phyloP scores from a whole-genome alignment of 176 grass and related monocot genomes.

The Bolboschoenus planiculmis region DNA sequence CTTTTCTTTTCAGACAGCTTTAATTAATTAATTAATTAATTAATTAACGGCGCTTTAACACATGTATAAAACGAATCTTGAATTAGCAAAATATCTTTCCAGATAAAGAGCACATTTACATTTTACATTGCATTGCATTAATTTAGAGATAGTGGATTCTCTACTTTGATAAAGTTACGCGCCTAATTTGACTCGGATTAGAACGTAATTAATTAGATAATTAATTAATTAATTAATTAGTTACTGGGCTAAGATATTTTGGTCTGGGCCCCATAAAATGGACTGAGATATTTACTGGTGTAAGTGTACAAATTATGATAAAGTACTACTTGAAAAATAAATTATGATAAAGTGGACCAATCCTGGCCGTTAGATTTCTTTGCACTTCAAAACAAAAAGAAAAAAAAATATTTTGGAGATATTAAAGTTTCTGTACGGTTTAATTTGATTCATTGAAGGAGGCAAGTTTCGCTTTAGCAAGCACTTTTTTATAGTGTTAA shows the following conservation, averaged over 20 bases:
- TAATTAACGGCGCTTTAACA: background rate
- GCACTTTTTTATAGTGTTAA: background rate
- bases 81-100: background rate
- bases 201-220: background rate
- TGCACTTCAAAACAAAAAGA: background rate
- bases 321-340: background rate
- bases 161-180: constrained; percentile 10
- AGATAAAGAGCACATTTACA: background rate
- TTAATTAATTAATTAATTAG: constrained; percentile 14
- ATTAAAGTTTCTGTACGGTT: background rate
- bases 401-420: background rate
- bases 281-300: too few species aligned
- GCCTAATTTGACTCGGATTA: background rate
- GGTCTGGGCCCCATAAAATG: background rate
- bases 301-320: background rate
- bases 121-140: background rate
- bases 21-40: background rate
- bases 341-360: background rate
- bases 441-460: background rate
- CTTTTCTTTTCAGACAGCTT: background rate
- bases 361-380: background rate
- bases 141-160: constrained; percentile 7
- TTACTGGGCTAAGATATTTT: constrained; percentile 11
- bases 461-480: background rate
- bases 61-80: background rate